Conservation (phyloP, 306 rosid species). For the Rosa chinensis region DNA sequence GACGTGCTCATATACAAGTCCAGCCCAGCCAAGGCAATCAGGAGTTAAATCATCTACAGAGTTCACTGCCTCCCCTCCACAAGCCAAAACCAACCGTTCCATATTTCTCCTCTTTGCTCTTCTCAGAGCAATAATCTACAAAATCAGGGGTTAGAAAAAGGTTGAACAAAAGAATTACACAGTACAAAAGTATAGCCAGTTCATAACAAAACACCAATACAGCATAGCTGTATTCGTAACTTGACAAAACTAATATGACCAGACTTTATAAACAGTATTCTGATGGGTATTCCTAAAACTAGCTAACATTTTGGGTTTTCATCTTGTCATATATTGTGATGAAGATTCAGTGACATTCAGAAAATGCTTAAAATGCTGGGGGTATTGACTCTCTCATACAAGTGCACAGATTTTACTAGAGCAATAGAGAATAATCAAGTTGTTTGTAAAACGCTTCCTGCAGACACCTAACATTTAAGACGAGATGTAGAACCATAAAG, state of each 20-base stretch:
- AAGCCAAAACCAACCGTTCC: slow-evolving; percentile 96
- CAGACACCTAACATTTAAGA: neutral
- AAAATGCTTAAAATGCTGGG: neutral
- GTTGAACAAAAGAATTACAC: neutral
- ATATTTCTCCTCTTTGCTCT: slow-evolving; percentile 99
- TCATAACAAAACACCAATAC: neutral
- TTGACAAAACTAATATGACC: neutral
- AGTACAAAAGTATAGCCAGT: neutral
- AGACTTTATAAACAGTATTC: neutral
- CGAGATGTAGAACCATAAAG: neutral
- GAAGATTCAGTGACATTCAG: neutral
- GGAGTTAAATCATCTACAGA: slow-evolving; percentile 89
- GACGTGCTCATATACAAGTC: slow-evolving; percentile 89
- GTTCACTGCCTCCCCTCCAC: slow-evolving; percentile 97
- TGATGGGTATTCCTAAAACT: neutral
- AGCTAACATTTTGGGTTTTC: neutral
- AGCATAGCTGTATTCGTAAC: neutral
- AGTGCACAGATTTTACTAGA: neutral
- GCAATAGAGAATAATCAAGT: neutral
- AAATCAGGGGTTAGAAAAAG: neutral
- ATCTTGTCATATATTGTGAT: neutral
- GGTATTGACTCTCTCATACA: neutral
- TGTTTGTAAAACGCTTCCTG: neutral
- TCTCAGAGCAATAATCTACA: slow-evolving; percentile 85
- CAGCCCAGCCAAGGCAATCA: slow-evolving; percentile 98